A percentile compares a stretch with the other conserved stretches of the same genome.
These are phyloP conservation scores for Rosellinia necatrix DNA, from an alignment of 2,329 filamentous ascomycete species.

Conservation along the genomic window DNA sequence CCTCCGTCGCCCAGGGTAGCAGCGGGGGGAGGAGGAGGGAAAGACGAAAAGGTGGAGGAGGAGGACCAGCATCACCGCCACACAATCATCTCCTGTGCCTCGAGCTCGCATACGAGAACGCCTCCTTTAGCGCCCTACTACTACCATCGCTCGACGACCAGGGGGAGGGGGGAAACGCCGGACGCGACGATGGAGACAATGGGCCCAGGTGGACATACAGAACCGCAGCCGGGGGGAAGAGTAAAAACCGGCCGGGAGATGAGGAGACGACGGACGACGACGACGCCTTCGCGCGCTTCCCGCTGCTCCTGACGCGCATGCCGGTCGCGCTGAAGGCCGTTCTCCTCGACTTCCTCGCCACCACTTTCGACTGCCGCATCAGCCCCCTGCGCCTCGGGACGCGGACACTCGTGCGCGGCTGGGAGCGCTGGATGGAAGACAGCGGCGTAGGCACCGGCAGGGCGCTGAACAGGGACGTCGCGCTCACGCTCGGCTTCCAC, in stretches of 20 bases:
- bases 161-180: not conserved
- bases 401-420: conserved; percentile 52
- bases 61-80: no score
- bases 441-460: conserved; percentile 44
- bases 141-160: conserved; percentile 44
- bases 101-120: conserved; percentile 58
- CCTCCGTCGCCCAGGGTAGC: no score
- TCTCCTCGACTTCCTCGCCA: conserved; percentile 56
- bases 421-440: conserved; percentile 56
- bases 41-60: not conserved
- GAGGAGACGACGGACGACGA: not conserved
- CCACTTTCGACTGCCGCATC: conserved; percentile 61
- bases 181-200: not conserved
- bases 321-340: conserved; percentile 55
- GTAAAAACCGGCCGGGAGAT: not conserved
- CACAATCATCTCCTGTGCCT: conserved; percentile 50
- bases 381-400: conserved; percentile 56
- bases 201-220: conserved; percentile 33
- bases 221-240: not conserved
- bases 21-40: not conserved
- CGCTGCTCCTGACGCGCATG: conserved; percentile 60
- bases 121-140: conserved; percentile 55
- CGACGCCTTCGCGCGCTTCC: conserved; percentile 51
- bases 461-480: conserved; percentile 50
- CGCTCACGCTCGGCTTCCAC: conserved; percentile 57